Percentiles rank a stretch among this genome's conserved stretches.
Evolutionary conservation across 2,329 filamentous ascomycete species (phyloP).

Genomic region (Curvularia verruculosa): DNA sequence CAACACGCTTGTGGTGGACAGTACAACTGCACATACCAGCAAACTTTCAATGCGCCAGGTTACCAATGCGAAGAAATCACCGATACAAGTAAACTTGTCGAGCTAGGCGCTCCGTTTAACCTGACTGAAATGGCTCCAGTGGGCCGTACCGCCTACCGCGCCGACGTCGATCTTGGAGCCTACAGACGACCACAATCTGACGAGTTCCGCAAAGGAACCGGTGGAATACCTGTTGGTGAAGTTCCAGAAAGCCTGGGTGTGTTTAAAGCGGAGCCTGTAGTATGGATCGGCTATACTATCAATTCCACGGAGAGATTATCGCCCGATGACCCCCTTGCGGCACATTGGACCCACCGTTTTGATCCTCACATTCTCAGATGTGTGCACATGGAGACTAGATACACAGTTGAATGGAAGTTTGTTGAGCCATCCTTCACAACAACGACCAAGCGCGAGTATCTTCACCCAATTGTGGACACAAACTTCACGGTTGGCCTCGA

Average conservation of each 20-base stretch:
- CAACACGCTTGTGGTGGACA: slow-evolving; percentile 44
- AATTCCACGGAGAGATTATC: slow-evolving; percentile 35
- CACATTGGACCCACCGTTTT: slow-evolving; percentile 38
- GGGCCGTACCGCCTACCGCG: slow-evolving; percentile 37
- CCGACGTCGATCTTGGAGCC: slow-evolving; percentile 38
- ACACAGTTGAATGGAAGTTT: slow-evolving; percentile 43
- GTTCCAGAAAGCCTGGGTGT: slow-evolving; percentile 29
- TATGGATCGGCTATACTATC: slow-evolving; percentile 45
- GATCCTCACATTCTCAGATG: slow-evolving; percentile 42
- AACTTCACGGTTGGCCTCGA: slow-evolving; percentile 40
- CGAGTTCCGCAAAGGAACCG: slow-evolving; percentile 27
- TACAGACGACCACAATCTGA: slow-evolving; percentile 37
- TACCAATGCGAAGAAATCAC: slow-evolving; percentile 44
- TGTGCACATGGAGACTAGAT: slow-evolving; percentile 43
- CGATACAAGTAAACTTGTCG: slow-evolving; percentile 26
- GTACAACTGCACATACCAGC: slow-evolving; percentile 46
- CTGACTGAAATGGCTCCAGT: slow-evolving; percentile 37
- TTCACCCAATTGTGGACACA: slow-evolving; percentile 40
- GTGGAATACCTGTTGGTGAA: slow-evolving; percentile 38
- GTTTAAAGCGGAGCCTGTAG: slow-evolving; percentile 43
- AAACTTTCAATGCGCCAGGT: slow-evolving; percentile 39
- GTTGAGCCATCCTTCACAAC: slow-evolving; percentile 37
- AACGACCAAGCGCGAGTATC: slow-evolving; percentile 28
- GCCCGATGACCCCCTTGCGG: slow-evolving; percentile 26
- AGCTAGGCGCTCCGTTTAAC: slow-evolving; percentile 42